phyloP scores from a whole-genome alignment of 768 basidiomycete species.

The Mycena leptocephala region DNA sequence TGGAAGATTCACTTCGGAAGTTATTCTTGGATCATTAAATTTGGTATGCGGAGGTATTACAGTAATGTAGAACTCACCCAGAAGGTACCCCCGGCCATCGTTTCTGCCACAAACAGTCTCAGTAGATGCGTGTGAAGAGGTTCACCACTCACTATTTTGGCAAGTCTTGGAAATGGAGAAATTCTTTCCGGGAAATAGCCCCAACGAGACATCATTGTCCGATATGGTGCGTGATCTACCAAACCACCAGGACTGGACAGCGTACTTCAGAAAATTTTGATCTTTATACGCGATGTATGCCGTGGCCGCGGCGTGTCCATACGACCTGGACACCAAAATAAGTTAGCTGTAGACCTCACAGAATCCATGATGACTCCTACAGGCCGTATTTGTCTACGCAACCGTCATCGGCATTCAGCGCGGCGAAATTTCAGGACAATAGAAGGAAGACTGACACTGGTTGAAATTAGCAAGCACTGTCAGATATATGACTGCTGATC shows the following conservation, averaged over 20 bases:
- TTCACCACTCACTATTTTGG: neutral
- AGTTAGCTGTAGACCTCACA: neutral
- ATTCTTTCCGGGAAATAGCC: neutral
- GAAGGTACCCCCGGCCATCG: constrained; percentile 1
- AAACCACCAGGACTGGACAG: neutral
- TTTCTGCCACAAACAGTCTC: neutral
- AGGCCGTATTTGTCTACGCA: neutral
- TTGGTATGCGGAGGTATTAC: neutral
- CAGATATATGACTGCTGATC: neutral
- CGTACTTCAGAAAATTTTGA: neutral
- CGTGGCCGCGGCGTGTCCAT: neutral
- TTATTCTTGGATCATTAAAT: neutral
- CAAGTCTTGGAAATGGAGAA: neutral
- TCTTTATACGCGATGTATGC: neutral
- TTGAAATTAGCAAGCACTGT: neutral
- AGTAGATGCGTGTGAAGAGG: neutral
- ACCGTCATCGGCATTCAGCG: neutral
- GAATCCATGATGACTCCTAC: neutral
- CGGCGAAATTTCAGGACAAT: neutral
- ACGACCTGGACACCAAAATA: neutral
- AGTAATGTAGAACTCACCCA: neutral
- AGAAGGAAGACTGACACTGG: neutral
- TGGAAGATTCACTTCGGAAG: neutral
- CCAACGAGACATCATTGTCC: neutral
- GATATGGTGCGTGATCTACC: neutral